Percentiles rank a stretch among this genome's conserved stretches.
Conservation (phyloP, 257 asterid genomes). For the Osmanthus fragrans region DNA sequence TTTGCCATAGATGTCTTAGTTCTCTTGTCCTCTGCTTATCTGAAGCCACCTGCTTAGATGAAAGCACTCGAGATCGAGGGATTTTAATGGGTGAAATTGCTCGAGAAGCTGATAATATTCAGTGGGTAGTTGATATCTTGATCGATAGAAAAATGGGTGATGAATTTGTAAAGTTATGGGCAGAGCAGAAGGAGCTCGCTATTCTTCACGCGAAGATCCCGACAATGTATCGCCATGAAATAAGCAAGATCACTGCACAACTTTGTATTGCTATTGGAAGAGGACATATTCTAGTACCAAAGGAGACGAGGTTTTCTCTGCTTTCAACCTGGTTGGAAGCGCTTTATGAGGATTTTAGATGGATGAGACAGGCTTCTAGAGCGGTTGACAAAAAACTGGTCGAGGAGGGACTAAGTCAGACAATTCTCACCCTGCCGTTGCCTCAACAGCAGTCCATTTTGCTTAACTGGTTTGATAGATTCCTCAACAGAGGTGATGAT, state of each 20-base stretch:
- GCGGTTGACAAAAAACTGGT: constrained; percentile 67
- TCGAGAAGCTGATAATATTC: constrained; percentile 86
- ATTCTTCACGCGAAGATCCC: constrained; percentile 85
- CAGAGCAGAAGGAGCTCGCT: constrained; percentile 83
- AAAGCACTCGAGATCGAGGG: constrained; percentile 65
- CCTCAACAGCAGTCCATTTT: constrained; percentile 69
- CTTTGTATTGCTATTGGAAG: constrained; percentile 80
- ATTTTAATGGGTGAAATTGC: constrained; percentile 73
- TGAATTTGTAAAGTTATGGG: constrained; percentile 84
- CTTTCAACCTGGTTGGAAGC: constrained; percentile 90
- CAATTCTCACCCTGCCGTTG: constrained; percentile 75
- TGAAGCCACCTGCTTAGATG: constrained; percentile 64
- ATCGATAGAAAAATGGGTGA: constrained; percentile 69
- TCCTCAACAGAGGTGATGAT: constrained; percentile 81
- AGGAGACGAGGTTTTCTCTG: constrained; percentile 56
- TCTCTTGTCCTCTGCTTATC: constrained; percentile 70
- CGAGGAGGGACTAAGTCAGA: constrained; percentile 83
- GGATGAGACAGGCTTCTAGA: constrained; percentile 79
- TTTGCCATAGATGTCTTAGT: constrained; percentile 79
- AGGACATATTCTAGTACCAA: constrained; percentile 68
- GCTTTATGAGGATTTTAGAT: constrained; percentile 79
- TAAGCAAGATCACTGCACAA: constrained; percentile 86
- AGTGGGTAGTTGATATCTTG: constrained; percentile 79
- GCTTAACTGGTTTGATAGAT: constrained; percentile 79
- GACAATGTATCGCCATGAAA: constrained; percentile 72